phyloP scores from a whole-genome alignment of 1,139 yeast species.

The Lodderomyces metapsilosis region DNA sequence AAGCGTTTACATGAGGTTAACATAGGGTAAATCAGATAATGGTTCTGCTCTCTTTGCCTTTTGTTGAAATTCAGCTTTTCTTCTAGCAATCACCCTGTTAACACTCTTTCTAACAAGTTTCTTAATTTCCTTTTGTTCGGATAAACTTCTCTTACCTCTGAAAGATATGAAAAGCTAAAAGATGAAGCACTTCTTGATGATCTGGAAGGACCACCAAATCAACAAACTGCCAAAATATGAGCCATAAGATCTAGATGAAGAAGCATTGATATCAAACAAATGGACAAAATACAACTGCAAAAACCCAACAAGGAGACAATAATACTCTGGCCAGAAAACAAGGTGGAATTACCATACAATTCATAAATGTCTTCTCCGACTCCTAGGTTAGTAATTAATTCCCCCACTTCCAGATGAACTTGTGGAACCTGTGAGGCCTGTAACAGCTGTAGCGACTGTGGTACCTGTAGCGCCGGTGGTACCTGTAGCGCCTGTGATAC shows the following conservation, averaged over 20 bases:
- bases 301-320: conserved; percentile 8
- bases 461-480: too few relatives aligned
- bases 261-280: conserved; percentile 17
- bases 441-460: too few relatives aligned
- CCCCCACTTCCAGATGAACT: conserved; percentile 15
- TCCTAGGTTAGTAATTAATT: conserved; percentile 10
- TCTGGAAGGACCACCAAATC: conserved; percentile 9
- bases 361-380: conserved; percentile 10
- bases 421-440: not conserved
- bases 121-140: conserved; percentile 21
- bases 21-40: conserved; percentile 2
- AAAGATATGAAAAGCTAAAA: conserved; percentile 8
- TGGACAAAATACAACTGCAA: conserved; percentile 14
- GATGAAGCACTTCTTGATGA: conserved; percentile 4
- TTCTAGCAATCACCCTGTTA: conserved; percentile 12
- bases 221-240: conserved; percentile 12
- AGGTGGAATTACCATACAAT: conserved; percentile 4
- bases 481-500: too few relatives aligned
- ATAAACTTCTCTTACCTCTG: conserved; percentile 11
- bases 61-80: conserved; percentile 7
- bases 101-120: conserved; percentile 19
- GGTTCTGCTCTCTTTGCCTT: conserved; percentile 7
- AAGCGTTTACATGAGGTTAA: not conserved
- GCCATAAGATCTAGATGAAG: conserved; percentile 17
- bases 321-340: conserved; percentile 7